Evolutionary conservation across 495 filamentous ascomycete species (phyloP).

Genomic region (Hyaloscypha bicolor): DNA sequence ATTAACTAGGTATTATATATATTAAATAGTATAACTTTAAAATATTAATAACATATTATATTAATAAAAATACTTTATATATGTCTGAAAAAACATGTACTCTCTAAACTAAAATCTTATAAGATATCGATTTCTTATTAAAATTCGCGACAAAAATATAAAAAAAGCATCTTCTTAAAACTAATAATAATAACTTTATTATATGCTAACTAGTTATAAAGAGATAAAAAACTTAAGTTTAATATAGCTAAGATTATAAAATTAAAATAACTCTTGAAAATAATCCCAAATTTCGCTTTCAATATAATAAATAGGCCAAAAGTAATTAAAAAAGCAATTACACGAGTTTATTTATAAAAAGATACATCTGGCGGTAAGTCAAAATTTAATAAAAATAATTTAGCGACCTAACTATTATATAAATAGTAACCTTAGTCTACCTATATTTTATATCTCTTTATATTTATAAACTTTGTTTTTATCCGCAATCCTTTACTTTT

Average conservation of each 20-base stretch:
- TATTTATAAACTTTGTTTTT: slow-evolving; percentile 60
- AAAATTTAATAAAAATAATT: background rate
- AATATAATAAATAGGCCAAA: slow-evolving; percentile 78
- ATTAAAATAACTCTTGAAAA: too few relatives aligned
- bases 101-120: slow-evolving; percentile 59
- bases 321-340: slow-evolving; percentile 83
- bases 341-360: slow-evolving; percentile 70
- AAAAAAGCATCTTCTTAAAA: slow-evolving; percentile 72
- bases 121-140: slow-evolving; percentile 69
- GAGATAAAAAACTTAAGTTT: slow-evolving; percentile 74
- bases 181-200: slow-evolving; percentile 83
- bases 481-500: slow-evolving; percentile 51
- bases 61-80: too few relatives aligned
- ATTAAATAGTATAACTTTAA: slow-evolving; percentile 80
- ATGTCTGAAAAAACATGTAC: slow-evolving; percentile 78
- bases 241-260: slow-evolving; percentile 73
- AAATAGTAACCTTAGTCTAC: slow-evolving; percentile 61
- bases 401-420: slow-evolving; percentile 13
- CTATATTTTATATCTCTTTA: slow-evolving; percentile 62
- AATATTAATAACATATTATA: too few relatives aligned
- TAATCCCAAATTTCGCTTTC: too few relatives aligned
- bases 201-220: slow-evolving; percentile 77
- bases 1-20: slow-evolving; percentile 79
- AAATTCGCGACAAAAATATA: slow-evolving; percentile 72
- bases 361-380: slow-evolving; percentile 68